These are phyloP conservation scores for Litsea cubeba DNA, from an alignment of 164 flowering plant genomes.

Conservation along the genomic window DNA sequence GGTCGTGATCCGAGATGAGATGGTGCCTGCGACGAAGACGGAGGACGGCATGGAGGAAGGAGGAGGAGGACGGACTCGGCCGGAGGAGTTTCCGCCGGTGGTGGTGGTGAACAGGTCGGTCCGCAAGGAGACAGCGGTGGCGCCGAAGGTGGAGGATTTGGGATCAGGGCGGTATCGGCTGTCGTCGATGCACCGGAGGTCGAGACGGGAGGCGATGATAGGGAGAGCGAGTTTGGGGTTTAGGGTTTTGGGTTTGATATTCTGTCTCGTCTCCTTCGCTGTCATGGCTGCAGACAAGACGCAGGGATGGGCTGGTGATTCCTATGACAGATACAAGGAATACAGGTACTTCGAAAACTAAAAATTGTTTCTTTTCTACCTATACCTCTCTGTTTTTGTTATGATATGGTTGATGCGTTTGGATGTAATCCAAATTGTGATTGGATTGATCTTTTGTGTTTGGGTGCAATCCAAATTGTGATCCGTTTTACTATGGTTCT, in stretches of 20 bases:
- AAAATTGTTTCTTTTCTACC: too few species aligned
- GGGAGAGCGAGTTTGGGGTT: slow-evolving; percentile 53
- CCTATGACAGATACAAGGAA: slow-evolving; percentile 85
- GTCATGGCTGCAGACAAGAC: slow-evolving; percentile 92
- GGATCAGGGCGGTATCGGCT: slow-evolving; percentile 27
- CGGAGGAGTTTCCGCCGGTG: slow-evolving; percentile 3
- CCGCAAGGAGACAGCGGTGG: slow-evolving; percentile 12
- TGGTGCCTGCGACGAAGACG: slow-evolving; percentile 9
- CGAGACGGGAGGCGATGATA: slow-evolving; percentile 35
- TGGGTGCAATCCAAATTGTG: too few species aligned
- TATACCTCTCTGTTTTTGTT: too few species aligned
- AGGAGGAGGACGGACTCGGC: slow-evolving; percentile 24
- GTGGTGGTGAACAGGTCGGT: slow-evolving; percentile 25
- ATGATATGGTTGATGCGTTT: too few species aligned
- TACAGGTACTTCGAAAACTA: slow-evolving; percentile 42
- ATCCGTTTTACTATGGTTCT: too few species aligned
- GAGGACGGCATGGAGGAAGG: slow-evolving; percentile 16
- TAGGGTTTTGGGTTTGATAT: slow-evolving; percentile 52
- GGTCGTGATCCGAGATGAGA: slow-evolving; percentile 14
- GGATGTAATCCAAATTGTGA: too few species aligned
- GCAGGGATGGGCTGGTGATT: slow-evolving; percentile 96
- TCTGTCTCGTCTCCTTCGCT: slow-evolving; percentile 79
- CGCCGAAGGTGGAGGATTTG: slow-evolving; percentile 22
- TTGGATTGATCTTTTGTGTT: too few species aligned
- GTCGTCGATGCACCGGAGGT: slow-evolving; percentile 30